These are phyloP conservation scores for Effrenium voratum DNA, from an alignment of 73 alveolate genomes.

Conservation along the genomic window DNA sequence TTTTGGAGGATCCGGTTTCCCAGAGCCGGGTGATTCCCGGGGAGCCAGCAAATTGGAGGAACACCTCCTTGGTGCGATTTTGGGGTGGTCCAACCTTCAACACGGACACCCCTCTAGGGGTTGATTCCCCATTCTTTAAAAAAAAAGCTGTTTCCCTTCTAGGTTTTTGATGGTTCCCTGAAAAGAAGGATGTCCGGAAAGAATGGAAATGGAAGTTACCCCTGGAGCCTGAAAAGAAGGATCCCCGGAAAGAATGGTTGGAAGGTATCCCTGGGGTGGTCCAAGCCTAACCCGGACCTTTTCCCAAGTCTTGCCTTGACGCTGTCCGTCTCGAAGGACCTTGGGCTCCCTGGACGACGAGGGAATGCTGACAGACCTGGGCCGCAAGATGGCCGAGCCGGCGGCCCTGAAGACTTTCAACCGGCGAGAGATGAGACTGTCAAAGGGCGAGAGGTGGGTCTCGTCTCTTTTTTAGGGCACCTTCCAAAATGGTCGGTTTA, in stretches of 20 bases:
- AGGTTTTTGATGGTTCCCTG: too few species aligned
- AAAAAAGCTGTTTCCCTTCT: too few species aligned
- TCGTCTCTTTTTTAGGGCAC: neutral
- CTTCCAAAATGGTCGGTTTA: neutral
- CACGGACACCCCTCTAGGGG: too few species aligned
- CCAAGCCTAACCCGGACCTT: too few species aligned
- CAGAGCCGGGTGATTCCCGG: too few species aligned
- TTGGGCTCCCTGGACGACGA: slow-evolving; percentile 99
- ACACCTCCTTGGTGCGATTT: too few species aligned
- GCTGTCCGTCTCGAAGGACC: slow-evolving; percentile 94
- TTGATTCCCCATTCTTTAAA: too few species aligned
- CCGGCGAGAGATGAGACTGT: neutral
- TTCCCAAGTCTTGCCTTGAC: too few species aligned
- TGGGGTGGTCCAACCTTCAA: too few species aligned
- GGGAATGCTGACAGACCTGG: slow-evolving; percentile 97
- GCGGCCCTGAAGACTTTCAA: slow-evolving; percentile 43
- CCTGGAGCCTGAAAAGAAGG: neutral
- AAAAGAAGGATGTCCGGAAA: neutral
- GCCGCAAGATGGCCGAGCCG: slow-evolving; percentile 99
- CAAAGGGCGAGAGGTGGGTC: neutral
- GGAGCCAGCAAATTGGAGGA: too few species aligned
- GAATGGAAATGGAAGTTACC: neutral
- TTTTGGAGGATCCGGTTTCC: too few species aligned
- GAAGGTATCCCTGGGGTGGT: too few species aligned
- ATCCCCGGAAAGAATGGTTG: neutral